Percentiles rank a stretch among this genome's conserved stretches.
Evolutionary conservation across 345 rosid genomes (phyloP).

Genomic region (Lagerstroemia speciosa): DNA sequence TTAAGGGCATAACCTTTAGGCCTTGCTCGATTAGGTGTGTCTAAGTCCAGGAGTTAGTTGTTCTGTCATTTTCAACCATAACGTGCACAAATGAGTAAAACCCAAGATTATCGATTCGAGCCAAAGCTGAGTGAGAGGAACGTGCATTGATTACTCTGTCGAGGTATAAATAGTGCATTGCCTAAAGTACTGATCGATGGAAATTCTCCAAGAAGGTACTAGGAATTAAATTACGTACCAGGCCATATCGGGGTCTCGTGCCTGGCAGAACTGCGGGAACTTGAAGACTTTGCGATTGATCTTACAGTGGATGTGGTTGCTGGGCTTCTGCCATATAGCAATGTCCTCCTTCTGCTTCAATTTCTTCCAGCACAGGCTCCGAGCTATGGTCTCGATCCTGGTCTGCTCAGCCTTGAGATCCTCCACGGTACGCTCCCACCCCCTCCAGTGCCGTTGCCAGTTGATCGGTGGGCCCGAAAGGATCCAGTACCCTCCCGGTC

Average conservation of each 20-base stretch:
- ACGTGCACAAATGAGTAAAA: not conserved
- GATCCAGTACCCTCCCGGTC: slow-evolving; percentile 95
- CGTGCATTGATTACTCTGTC: not conserved
- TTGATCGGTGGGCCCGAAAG: slow-evolving; percentile 89
- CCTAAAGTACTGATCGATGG: not conserved
- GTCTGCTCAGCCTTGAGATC: slow-evolving; percentile 56
- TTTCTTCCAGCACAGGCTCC: slow-evolving; percentile 81
- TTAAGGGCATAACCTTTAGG: not conserved
- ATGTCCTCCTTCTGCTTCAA: slow-evolving; percentile 50
- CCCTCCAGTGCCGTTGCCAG: slow-evolving; percentile 72
- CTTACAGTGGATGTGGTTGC: slow-evolving; percentile 68
- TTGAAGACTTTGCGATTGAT: slow-evolving; percentile 42
- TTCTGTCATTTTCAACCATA: not conserved
- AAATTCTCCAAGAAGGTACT: not conserved
- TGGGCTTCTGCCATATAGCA: slow-evolving; percentile 85
- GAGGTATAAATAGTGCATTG: not conserved
- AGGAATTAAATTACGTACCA: slow-evolving; percentile 44
- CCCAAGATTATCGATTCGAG: not conserved
- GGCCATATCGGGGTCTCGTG: slow-evolving; percentile 66
- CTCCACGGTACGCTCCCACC: slow-evolving; percentile 58
- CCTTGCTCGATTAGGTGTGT: not conserved
- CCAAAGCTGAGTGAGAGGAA: not conserved
- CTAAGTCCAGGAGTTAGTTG: not conserved
- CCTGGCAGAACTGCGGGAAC: slow-evolving; percentile 50
- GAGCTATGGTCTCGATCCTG: slow-evolving; percentile 47